Evolutionary conservation across 2,329 filamentous ascomycete species (phyloP).

Genomic region (Alternaria infectoria): DNA sequence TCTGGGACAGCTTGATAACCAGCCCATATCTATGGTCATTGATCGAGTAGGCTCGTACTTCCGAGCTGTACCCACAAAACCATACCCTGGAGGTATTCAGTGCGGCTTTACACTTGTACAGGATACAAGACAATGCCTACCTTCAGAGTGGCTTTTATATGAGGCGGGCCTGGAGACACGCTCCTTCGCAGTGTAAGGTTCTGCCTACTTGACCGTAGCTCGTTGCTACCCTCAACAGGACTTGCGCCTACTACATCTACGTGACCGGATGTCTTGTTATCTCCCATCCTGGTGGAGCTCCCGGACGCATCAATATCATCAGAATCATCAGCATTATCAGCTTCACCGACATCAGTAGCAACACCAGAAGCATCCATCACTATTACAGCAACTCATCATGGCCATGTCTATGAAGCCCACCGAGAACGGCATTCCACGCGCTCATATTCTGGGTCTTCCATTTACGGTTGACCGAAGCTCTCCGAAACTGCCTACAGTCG

Average conservation of each 20-base stretch:
- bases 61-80: neutral
- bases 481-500: neutral
- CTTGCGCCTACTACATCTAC: neutral
- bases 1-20: neutral
- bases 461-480: neutral
- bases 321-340: conserved; percentile 1
- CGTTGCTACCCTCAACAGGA: neutral
- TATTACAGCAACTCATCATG: conserved; percentile 13
- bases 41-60: neutral
- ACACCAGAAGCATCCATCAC: conserved; percentile 10
- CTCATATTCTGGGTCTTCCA: neutral
- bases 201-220: neutral
- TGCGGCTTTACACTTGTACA: neutral
- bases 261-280: neutral
- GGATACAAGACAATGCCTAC: neutral
- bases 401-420: neutral
- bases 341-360: neutral
- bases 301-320: conserved; percentile 6
- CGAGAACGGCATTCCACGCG: neutral
- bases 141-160: neutral
- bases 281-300: neutral
- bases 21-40: neutral
- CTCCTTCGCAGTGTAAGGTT: neutral
- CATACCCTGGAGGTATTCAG: neutral
- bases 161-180: neutral